Conservation (phyloP, 768 basidiomycete genomes). For the Tylopilus sp. region DNA sequence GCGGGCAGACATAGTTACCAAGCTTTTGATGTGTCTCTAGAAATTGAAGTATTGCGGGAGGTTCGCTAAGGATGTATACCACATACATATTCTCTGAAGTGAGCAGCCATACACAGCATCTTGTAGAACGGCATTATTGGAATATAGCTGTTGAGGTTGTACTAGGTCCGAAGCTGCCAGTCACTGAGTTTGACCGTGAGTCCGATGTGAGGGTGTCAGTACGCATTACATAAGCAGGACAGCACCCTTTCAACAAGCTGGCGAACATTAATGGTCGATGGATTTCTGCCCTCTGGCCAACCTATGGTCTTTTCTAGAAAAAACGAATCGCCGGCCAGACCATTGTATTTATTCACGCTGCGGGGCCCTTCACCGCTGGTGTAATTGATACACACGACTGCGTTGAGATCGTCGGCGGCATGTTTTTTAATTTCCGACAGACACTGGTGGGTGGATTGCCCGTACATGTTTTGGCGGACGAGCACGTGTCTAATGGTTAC, state of each 20-base stretch:
- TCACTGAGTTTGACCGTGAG: no score
- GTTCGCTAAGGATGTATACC: not conserved
- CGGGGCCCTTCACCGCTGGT: not conserved
- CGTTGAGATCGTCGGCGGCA: slow-evolving; percentile 12
- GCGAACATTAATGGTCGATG: not conserved
- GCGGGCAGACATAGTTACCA: slow-evolving; percentile 67
- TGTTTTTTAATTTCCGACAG: slow-evolving; percentile 26
- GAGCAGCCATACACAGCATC: slow-evolving; percentile 78
- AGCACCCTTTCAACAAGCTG: no score
- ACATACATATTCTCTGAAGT: slow-evolving; percentile 71
- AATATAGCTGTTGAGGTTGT: no score
- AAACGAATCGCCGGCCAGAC: not conserved
- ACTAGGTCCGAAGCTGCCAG: no score
- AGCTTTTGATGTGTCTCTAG: slow-evolving; percentile 69
- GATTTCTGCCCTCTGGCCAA: not conserved
- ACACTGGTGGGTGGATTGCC: slow-evolving; percentile 8
- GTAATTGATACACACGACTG: not conserved
- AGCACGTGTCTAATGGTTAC: slow-evolving; percentile 6
- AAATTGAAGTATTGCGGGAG: not conserved
- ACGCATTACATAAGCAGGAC: slow-evolving; percentile 8
- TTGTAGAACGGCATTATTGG: slow-evolving; percentile 80
- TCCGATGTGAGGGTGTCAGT: no score
- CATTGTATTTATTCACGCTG: not conserved
- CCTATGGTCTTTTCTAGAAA: not conserved
- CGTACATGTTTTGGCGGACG: not conserved